Evolutionary conservation across 2,329 filamentous ascomycete species (phyloP), one percentile per base, ranked within the genome.

Genomic region (Colletotrichum cereale): DNA sequence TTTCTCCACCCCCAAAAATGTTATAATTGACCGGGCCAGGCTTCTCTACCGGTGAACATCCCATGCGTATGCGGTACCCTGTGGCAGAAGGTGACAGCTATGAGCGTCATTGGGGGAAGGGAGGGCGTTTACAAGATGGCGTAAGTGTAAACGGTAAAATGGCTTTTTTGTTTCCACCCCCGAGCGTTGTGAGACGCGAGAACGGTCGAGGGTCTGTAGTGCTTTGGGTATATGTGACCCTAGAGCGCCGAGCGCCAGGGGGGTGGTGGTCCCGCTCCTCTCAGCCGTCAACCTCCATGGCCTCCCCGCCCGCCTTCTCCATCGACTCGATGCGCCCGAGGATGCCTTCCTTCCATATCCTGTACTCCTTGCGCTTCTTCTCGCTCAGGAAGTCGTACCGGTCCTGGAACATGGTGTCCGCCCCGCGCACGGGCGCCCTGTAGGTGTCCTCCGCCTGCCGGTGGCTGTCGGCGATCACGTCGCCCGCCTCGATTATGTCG

Each of bases 341-440:
- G 34, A 94, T 86, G 1, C 79, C 81, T 5, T 85, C 84, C 79
- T 91, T 91, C 93, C 93, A 96, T 24, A 78, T 79, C 55, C 79
- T 82, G 77, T 90, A 95, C 14, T 91, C 89, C 50, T 83, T 84
- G 75, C 86, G 85, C 74, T 89, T 89, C 72, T 86, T 83, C 60
- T 91, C 89, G 73, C 90, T 91, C 75, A 95, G 80, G 76, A 91
- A 93, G 76, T 95, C 92, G 76, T 93, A 91, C 57, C 88, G 87
- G 74, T 91, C 90, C 79, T 95, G 92, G 75, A 95, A 89, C 92
- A 95, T 95, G 2, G 90, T 92, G 73, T 90, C 88, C 11, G 86
- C 82, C 67, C 86, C 79, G 80, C 89, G 81, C 36, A 85, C 78
- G 67, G 85, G 82, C 47, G 82, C 77, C 70, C 80, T 83, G 72